phyloP scores from a whole-genome alignment of 1,284 basidiomycete species.

The Sutorius eximius region DNA sequence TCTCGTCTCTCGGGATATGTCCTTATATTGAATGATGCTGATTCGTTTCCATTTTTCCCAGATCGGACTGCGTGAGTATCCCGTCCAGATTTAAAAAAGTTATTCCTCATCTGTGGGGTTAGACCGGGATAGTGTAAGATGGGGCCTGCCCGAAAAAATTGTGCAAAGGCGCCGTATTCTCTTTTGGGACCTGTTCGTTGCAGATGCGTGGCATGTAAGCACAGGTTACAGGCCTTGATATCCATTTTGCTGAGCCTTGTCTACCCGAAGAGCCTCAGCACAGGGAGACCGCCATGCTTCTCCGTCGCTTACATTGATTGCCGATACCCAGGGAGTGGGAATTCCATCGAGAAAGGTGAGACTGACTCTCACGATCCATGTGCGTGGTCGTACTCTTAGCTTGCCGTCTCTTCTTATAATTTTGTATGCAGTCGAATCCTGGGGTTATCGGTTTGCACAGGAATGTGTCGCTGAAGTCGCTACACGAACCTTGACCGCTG shows the following conservation, averaged over 20 bases:
- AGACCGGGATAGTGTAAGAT: slow-evolving; percentile 60
- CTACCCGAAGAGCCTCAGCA: slow-evolving; percentile 49
- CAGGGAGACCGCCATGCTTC: slow-evolving; percentile 64
- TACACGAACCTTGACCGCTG: slow-evolving; percentile 59
- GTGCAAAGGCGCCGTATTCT: slow-evolving; percentile 53
- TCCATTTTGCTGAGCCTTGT: slow-evolving; percentile 8
- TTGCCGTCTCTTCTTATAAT: background rate
- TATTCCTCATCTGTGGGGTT: slow-evolving; percentile 19
- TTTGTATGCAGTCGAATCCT: slow-evolving; percentile 50
- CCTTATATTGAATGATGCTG: slow-evolving; percentile 4
- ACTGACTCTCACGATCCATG: slow-evolving; percentile 24
- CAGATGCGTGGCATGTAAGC: slow-evolving; percentile 52
- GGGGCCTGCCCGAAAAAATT: slow-evolving; percentile 53
- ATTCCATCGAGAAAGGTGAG: slow-evolving; percentile 29
- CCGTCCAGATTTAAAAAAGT: slow-evolving; percentile 11
- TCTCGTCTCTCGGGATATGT: slow-evolving; percentile 18
- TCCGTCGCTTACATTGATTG: slow-evolving; percentile 60
- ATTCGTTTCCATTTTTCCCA: slow-evolving; percentile 31
- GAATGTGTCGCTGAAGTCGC: slow-evolving; percentile 68
- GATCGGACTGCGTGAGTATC: slow-evolving; percentile 57
- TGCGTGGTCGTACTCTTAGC: slow-evolving; percentile 12
- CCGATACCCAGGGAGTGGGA: slow-evolving; percentile 46
- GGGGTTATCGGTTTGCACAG: slow-evolving; percentile 62
- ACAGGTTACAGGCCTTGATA: background rate
- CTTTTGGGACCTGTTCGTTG: slow-evolving; percentile 58